Evolutionary conservation across 805 yeast species (phyloP).

Genomic region (Schizosaccharomyces octosporus): DNA sequence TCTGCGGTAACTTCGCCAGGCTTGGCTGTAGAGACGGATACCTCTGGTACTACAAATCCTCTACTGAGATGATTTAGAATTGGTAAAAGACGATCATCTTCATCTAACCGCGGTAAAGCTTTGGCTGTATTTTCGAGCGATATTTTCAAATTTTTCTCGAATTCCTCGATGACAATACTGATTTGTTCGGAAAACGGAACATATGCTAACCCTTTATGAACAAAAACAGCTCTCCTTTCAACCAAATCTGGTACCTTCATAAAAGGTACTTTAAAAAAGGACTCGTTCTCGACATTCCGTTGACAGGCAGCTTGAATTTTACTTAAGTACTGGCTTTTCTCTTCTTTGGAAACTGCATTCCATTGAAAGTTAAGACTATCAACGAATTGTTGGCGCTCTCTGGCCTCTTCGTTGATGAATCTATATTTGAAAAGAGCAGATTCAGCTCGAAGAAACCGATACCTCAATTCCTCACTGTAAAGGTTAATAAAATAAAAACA

Average conservation of each 20-base stretch:
- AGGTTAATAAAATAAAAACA: background rate
- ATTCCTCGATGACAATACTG: conserved; percentile 45
- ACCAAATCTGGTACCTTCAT: conserved; percentile 62
- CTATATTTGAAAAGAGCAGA: conserved; percentile 48
- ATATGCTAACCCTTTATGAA: conserved; percentile 52
- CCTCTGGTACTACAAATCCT: conserved; percentile 31
- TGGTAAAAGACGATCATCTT: conserved; percentile 73
- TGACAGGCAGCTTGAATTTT: conserved; percentile 31
- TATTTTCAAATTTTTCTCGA: conserved; percentile 24
- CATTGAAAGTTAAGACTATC: conserved; percentile 40
- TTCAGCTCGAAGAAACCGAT: conserved; percentile 58
- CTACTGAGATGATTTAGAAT: conserved; percentile 53
- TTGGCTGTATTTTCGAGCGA: conserved; percentile 47
- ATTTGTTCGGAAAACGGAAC: conserved; percentile 64
- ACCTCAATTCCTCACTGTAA: conserved; percentile 43
- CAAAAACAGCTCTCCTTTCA: conserved; percentile 40
- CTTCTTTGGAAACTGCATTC: conserved; percentile 40
- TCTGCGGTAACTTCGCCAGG: conserved; percentile 32
- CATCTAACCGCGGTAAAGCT: conserved; percentile 62
- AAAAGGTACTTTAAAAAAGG: conserved; percentile 65
- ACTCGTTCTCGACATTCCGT: conserved; percentile 24
- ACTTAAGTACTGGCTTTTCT: conserved; percentile 25
- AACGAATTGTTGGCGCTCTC: conserved; percentile 53
- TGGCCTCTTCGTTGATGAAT: conserved; percentile 32
- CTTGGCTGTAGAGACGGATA: conserved; percentile 14